phyloP scores from a whole-genome alignment of 805 yeast species.

The Candida nonsorbophila region DNA sequence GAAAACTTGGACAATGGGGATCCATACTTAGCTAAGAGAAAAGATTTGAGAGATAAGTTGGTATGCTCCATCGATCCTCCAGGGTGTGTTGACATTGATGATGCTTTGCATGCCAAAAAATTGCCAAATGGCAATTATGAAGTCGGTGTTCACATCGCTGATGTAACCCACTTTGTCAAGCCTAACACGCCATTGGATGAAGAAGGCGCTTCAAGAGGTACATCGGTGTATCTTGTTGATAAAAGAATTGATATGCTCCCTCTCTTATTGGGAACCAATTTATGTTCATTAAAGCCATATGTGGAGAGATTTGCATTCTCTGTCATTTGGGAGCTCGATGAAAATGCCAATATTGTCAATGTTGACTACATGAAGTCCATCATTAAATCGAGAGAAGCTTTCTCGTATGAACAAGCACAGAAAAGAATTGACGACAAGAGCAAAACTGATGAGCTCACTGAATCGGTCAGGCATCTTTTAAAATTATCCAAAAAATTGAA shows the following conservation, averaged over 20 bases:
- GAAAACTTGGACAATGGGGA: conserved; percentile 49
- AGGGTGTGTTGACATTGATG: conserved; percentile 94
- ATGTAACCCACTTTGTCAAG: conserved; percentile 95
- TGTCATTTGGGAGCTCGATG: conserved; percentile 91
- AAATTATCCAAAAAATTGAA: conserved; percentile 77
- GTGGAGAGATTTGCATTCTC: conserved; percentile 96
- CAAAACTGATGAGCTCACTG: conserved; percentile 78
- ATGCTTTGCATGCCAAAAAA: conserved; percentile 83
- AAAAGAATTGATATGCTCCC: conserved; percentile 99
- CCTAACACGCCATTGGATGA: conserved; percentile 87
- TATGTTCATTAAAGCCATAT: conserved; percentile 91
- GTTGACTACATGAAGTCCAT: conserved; percentile 82
- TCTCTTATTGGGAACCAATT: conserved; percentile 86
- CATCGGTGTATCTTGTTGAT: conserved; percentile 94
- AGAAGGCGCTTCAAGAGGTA: conserved; percentile 96
- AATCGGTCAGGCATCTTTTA: conserved; percentile 81
- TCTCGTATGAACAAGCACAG: conserved; percentile 92
- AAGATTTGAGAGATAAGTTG: conserved; percentile 80
- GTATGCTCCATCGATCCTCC: conserved; percentile 98
- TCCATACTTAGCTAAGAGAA: conserved; percentile 55
- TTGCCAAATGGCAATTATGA: conserved; percentile 93
- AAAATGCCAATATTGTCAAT: conserved; percentile 75
- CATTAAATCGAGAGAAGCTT: conserved; percentile 88
- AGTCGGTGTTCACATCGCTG: conserved; percentile 99
- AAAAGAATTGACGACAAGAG: conserved; percentile 74